Conservation (phyloP, 2,329 filamentous ascomycete genomes). For the Fusarium mundagurra region DNA sequence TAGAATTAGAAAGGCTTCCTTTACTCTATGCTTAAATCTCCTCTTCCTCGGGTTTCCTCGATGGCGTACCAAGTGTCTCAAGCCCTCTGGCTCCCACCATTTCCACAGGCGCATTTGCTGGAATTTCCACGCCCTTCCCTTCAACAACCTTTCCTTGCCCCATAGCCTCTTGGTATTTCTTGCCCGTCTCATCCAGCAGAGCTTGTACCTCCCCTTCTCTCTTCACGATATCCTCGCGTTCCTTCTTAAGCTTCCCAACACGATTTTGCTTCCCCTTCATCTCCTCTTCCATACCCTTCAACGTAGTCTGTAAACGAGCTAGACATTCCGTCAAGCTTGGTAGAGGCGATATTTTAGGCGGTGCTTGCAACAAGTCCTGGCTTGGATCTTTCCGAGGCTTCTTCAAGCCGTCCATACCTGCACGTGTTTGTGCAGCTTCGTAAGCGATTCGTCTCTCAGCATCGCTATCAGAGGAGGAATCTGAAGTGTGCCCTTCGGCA, state of each 20-base stretch:
- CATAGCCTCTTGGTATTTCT: slow-evolving; percentile 63
- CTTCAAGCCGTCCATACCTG: slow-evolving; percentile 81
- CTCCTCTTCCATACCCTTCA: slow-evolving; percentile 71
- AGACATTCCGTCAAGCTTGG: slow-evolving; percentile 77
- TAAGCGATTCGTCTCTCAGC: slow-evolving; percentile 82
- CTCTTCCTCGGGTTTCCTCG: slow-evolving; percentile 39
- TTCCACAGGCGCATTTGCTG: slow-evolving; percentile 29
- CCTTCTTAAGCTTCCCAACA: slow-evolving; percentile 73
- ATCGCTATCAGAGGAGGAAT: slow-evolving; percentile 74
- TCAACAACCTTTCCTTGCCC: slow-evolving; percentile 43
- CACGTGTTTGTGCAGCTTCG: slow-evolving; percentile 84
- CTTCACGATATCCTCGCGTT: slow-evolving; percentile 73
- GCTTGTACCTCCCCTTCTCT: slow-evolving; percentile 84
- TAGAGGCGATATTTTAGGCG: slow-evolving; percentile 79
- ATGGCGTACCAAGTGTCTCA: slow-evolving; percentile 49
- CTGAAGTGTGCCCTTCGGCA: slow-evolving; percentile 74
- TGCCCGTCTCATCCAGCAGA: slow-evolving; percentile 82
- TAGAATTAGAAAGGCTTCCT: background rate
- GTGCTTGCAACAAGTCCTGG: slow-evolving; percentile 63
- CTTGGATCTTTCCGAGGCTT: slow-evolving; percentile 52
- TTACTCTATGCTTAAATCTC: slow-evolving; percentile 8
- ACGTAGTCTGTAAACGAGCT: slow-evolving; percentile 67
- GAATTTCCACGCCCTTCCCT: slow-evolving; percentile 32
- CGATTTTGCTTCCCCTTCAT: slow-evolving; percentile 68
- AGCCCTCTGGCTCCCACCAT: slow-evolving; percentile 48